These are phyloP conservation scores for Lactarius tabidus DNA, from an alignment of 768 basidiomycete species.

Conservation along the genomic window DNA sequence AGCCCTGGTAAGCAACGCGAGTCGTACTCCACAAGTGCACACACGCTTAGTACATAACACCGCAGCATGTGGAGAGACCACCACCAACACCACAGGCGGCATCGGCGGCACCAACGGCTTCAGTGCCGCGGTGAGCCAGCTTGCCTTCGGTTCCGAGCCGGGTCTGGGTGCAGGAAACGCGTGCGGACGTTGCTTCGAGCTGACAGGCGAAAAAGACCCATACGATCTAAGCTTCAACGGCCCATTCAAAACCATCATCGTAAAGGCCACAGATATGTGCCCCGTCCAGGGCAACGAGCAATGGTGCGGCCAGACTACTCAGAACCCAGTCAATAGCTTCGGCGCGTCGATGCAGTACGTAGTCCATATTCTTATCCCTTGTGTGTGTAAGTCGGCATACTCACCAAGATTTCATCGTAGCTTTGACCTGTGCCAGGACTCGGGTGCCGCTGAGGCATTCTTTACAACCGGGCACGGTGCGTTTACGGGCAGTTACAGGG, in stretches of 20 bases:
- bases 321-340: constrained; percentile 41
- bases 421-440: constrained; percentile 60
- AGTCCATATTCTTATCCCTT: neutral
- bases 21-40: neutral
- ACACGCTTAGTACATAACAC: neutral
- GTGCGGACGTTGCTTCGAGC: constrained; percentile 56
- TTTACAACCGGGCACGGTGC: constrained; percentile 55
- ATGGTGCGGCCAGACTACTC: constrained; percentile 53
- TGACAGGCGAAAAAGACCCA: constrained; percentile 50
- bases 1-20: constrained; percentile 38
- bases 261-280: constrained; percentile 46
- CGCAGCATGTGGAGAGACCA: constrained; percentile 50
- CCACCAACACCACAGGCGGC: too few species aligned
- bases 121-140: constrained; percentile 55
- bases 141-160: constrained; percentile 49
- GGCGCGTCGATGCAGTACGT: constrained; percentile 49
- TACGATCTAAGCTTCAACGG: constrained; percentile 47
- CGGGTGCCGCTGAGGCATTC: constrained; percentile 48
- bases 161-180: constrained; percentile 53
- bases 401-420: constrained; percentile 31
- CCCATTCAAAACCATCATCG: constrained; percentile 51
- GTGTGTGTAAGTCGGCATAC: neutral
- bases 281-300: constrained; percentile 46
- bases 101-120: too few species aligned
- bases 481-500: constrained; percentile 47